A percentile compares a stretch with the other conserved stretches of the same genome.
phyloP scores from a whole-genome alignment of 1,284 basidiomycete genomes.

The Termitomyces sp. region DNA sequence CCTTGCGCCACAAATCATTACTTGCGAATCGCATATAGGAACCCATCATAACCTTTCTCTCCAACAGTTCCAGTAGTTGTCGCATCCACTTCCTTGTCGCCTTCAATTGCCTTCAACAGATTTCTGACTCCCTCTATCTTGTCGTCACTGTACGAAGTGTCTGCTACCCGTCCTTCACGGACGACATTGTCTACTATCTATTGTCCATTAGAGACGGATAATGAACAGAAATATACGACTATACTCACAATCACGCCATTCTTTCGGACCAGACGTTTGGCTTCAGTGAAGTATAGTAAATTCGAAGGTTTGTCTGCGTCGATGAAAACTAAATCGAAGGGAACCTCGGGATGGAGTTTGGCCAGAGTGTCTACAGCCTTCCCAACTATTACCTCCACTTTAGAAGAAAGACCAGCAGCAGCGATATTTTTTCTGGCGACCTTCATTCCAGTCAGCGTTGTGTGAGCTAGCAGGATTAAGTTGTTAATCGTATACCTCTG shows the following conservation, averaged over 20 bases:
- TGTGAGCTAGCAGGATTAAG: background rate
- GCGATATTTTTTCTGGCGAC: conserved; percentile 50
- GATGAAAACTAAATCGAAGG: conserved; percentile 59
- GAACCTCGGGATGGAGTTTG: conserved; percentile 35
- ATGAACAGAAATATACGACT: background rate
- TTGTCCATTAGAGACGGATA: background rate
- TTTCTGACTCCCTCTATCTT: conserved; percentile 43
- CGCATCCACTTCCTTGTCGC: conserved; percentile 52
- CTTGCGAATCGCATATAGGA: conserved; percentile 21
- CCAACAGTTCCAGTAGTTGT: conserved; percentile 58
- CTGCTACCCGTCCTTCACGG: conserved; percentile 42
- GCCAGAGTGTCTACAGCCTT: conserved; percentile 44
- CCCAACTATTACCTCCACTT: conserved; percentile 47
- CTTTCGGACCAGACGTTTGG: conserved; percentile 48
- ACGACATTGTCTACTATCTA: conserved; percentile 65
- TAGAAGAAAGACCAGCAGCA: conserved; percentile 41
- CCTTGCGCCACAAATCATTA: background rate
- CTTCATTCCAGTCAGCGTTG: conserved; percentile 28
- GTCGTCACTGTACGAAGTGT: conserved; percentile 34
- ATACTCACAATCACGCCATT: conserved; percentile 35
- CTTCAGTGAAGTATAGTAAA: conserved; percentile 46
- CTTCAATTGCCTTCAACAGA: conserved; percentile 44
- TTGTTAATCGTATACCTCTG: conserved; percentile 31
- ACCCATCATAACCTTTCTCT: conserved; percentile 61
- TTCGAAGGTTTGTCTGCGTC: conserved; percentile 57